Conservation (phyloP, 768 basidiomycete species). For the Gymnopilus junonius region DNA sequence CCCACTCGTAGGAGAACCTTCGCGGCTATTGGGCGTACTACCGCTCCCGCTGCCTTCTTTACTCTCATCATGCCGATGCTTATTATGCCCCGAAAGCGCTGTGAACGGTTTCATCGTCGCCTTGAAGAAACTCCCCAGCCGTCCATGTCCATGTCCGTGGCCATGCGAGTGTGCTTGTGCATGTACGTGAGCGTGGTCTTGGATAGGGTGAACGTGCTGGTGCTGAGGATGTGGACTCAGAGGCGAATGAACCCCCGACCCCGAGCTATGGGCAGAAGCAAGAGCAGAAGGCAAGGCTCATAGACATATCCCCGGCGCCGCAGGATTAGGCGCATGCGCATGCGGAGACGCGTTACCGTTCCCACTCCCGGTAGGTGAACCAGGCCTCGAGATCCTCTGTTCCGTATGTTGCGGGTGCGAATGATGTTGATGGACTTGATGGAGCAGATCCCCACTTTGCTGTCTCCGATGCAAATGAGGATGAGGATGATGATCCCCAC, state of each 20-base stretch:
- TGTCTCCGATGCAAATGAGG: background rate
- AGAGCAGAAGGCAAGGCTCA: slow-evolving; percentile 11
- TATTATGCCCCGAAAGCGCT: slow-evolving; percentile 37
- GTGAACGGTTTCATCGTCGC: slow-evolving; percentile 69
- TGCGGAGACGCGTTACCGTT: background rate
- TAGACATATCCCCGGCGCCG: slow-evolving; percentile 18
- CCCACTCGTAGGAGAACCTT: slow-evolving; percentile 2
- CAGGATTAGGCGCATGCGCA: background rate
- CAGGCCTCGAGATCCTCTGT: slow-evolving; percentile 7
- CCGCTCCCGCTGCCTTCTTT: slow-evolving; percentile 1
- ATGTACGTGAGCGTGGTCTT: background rate
- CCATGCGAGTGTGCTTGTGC: background rate
- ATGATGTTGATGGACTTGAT: background rate
- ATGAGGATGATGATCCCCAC: background rate
- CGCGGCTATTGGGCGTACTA: slow-evolving; percentile 8
- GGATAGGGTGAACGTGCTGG: too few relatives aligned
- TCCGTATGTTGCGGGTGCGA: background rate
- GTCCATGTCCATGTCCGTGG: background rate
- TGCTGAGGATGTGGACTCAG: background rate
- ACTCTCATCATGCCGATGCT: slow-evolving; percentile 15
- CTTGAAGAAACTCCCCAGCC: slow-evolving; percentile 52
- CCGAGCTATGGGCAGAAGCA: background rate
- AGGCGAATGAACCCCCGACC: background rate
- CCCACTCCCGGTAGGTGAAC: slow-evolving; percentile 9
- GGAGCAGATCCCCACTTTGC: background rate